Base-by-base conservation (phyloP, 73 alveolate genomes). In the Paramecium tetraurelia region DNA sequence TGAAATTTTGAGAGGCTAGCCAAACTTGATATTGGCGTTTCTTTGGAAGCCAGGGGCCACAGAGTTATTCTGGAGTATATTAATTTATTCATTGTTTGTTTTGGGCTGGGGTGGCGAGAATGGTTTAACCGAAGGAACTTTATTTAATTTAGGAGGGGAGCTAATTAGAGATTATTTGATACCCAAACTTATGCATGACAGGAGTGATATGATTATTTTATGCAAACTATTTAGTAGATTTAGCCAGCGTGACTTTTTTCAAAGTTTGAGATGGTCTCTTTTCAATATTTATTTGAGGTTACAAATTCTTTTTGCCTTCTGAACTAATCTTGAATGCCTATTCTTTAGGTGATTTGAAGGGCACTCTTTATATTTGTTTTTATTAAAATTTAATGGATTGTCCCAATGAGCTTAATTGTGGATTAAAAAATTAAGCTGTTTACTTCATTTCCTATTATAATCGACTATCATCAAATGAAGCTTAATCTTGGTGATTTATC, bases 341-440 rank as follows among this genome's bases (percentile, higher is more conserved):
- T 63, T 63, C 84, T 63, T 63, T 63, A 1, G 84, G 84, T 22
- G 84, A 63, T 63, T 63, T 63, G 84, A 31, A 63, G 48, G 84
- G 84, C 24, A 63, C 18, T 33, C 48, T 63, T 63, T 21, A 33
- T 63, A 63, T 63, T 63, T 21, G 46, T 33, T 63, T 63, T 31
- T 63, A 63, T 63, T 63, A 63, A 24, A 63, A 63, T 63, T 24
- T 63, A 8, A 63, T 63, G 41, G 84, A 63, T 63, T 63, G 10
- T 6, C 84, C 84, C 14, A 63, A 63, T 63, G 84, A 27, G 84
- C 27, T 63, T 20, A 63, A 27, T 63, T 63, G 9, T 27, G 84
- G 84, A 63, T 63, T 63, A 33, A 63, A 63, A 33, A 63, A 63
- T 63, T 63, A 33, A 33, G 84, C 84, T 11, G 84, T 63, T 27